Base-by-base conservation (phyloP, 2,329 filamentous ascomycete species). In the Nemania bipapillata region DNA sequence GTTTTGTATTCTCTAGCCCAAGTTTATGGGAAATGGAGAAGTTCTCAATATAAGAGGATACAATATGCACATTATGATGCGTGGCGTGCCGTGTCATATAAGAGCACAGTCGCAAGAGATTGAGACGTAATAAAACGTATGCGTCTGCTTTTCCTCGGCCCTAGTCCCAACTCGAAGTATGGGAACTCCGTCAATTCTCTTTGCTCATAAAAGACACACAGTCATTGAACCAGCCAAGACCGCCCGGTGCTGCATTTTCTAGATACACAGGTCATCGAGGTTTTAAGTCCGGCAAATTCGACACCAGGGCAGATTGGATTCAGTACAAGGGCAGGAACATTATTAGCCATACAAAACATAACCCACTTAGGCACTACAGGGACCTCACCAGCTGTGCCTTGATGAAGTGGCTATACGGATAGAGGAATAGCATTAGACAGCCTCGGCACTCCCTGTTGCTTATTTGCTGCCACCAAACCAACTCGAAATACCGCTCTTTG, bases 401-500 rank as follows among this genome's bases (percentile, higher is more conserved):
- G 8, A 57, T 47, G 49, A 57, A 56, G 50, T 3, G 8, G 47
- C 30, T 53, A 54, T 61, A 52, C 42, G 55, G 7, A 42, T n/a
- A 28, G 1, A n/a, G 11, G 47, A 6, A 37, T 2, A 35, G 24
- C n/a, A 24, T n/a, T 6, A 17, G 3, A 49, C 57, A 54, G 32
- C n/a, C 32, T 5, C 56, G 5, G 15, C 6, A 35, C 2, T 11
- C 9, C 45, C 20, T n/a, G 5, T 12, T 30, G n/a, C 55, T 78
- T 87, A 87, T 70, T 87, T 83, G 60, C 87, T 83, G 60, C 86
- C 86, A 65, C 93, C 91, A 77, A 97, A 97, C 94, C 94, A 97
- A 79, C 91, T 88, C 49, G 91, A 92, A 75, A 97, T 81, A 72
- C 91, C 91, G 76, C 89, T 88, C 89, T 97, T 97, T 52, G 93